These are phyloP conservation scores for Hypoxylon sp. DNA, from an alignment of 2,329 filamentous ascomycete species.

Conservation along the genomic window DNA sequence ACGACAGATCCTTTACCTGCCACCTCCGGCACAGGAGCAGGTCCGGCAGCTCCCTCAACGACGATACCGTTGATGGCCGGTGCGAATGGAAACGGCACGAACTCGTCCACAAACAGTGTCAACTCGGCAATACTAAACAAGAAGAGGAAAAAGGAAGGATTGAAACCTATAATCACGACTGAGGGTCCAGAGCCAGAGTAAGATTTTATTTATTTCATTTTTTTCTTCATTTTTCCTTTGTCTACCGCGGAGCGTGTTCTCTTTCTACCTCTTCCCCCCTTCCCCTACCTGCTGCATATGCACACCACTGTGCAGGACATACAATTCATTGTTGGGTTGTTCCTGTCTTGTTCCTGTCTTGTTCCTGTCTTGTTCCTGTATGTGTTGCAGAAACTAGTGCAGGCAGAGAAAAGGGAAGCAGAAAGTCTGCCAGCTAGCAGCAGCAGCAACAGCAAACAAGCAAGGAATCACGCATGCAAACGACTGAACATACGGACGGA, in stretches of 20 bases:
- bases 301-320: slow-evolving; percentile 26
- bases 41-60: slow-evolving; percentile 25
- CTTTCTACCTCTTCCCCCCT: slow-evolving; percentile 5
- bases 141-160: slow-evolving; percentile 77
- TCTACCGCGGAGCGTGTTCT: slow-evolving; percentile 1
- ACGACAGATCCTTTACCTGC: slow-evolving; percentile 30
- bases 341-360: slow-evolving; percentile 11
- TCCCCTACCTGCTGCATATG: slow-evolving; percentile 26
- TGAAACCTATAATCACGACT: slow-evolving; percentile 80
- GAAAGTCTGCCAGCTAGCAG: too few species aligned
- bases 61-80: slow-evolving; percentile 46
- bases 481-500: too few species aligned
- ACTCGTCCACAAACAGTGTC: slow-evolving; percentile 26
- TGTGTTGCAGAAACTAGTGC: slow-evolving; percentile 10
- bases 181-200: slow-evolving; percentile 58
- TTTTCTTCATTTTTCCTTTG: slow-evolving; percentile 7
- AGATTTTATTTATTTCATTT: slow-evolving; percentile 36
- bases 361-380: too few species aligned
- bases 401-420: slow-evolving; percentile 3
- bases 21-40: slow-evolving; percentile 8
- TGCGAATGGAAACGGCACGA: slow-evolving; percentile 46
- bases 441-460: slow-evolving; percentile 2
- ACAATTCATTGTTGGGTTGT: slow-evolving; percentile 29
- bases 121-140: slow-evolving; percentile 55
- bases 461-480: background rate